Evolutionary conservation across 495 filamentous ascomycete genomes (phyloP), one percentile per base, ranked within the genome.

Genomic region (Penicillium fimorum): DNA sequence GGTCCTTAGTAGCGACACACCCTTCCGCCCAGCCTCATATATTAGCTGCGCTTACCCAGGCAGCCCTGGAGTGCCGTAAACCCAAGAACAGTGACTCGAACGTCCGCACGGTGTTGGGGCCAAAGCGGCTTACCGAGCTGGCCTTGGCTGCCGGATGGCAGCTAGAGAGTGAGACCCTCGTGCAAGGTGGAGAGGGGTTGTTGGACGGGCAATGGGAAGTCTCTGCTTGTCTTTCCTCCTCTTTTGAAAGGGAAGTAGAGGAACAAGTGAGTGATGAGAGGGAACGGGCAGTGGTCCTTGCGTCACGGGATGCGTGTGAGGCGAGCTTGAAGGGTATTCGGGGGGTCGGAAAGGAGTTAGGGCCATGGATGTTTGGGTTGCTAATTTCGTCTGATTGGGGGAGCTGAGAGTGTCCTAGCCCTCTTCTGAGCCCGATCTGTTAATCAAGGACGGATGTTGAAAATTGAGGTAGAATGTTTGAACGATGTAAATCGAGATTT

Each of bases 311-410:
- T 61, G 74, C 72, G 2, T 58, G 66, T 38, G 55, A 66, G 50
- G 66, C 61, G 12, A 67, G 61, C 15, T 66, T 74, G 50, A 61
- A 68, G 35, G 56, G 49, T 24, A 24, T 68, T 17, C 44, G 42
- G 70, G 66, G 1, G 71, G 69, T 11, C 58, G 62, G 57, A 64
- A 71, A 55, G 63, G 62, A 27, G 71, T 75, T 33, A 69, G 65
- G 62, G 66, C 69, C 24, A 79, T 79, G 77, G 76, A 79, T 73
- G 69, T 76, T 50, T 81, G 78, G 77, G 69, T 70, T 57, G 76
- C 63, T 37, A 53, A 8, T 66, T 77, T 62, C 25, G 61, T 76
- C 63, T 54, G 57, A 59, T 15, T 61, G 57, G 15, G 70, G 22
- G 17, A 50, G 37, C 42, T 33, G 17, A 33, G 46, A 17, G 29